A percentile compares a stretch with the other conserved stretches of the same genome.
Conservation (phyloP, 106 monocot species). For the Platanthera guangdongensis region DNA sequence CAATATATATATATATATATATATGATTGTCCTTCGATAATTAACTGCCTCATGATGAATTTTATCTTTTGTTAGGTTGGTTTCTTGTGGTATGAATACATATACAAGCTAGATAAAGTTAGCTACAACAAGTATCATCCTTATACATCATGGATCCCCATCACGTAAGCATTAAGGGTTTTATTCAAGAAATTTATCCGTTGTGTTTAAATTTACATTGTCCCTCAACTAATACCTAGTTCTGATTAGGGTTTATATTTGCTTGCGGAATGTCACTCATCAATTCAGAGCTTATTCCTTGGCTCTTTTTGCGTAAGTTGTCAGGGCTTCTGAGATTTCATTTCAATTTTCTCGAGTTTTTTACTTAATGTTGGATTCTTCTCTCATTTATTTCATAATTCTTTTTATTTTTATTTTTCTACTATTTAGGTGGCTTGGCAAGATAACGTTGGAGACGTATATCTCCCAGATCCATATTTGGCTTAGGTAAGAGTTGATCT, state of each 20-base stretch:
- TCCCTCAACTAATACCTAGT: not conserved
- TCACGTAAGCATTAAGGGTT: conserved; percentile 44
- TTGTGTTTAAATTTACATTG: not conserved
- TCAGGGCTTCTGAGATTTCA: not conserved
- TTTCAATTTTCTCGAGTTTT: not conserved
- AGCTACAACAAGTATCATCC: conserved; percentile 89
- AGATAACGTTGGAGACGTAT: conserved; percentile 80
- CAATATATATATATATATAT: too few relatives aligned
- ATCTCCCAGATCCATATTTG: conserved; percentile 91
- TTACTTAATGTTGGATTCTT: not conserved
- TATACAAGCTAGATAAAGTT: conserved; percentile 92
- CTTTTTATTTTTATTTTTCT: not conserved
- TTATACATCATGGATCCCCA: conserved; percentile 98
- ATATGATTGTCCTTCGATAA: not conserved
- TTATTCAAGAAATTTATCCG: not conserved
- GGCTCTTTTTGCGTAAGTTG: conserved; percentile 82
- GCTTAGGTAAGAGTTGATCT: conserved; percentile 44
- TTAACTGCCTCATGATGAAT: not conserved
- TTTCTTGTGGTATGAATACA: conserved; percentile 88
- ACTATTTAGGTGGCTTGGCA: conserved; percentile 66
- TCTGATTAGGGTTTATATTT: conserved; percentile 67
- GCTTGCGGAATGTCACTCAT: conserved; percentile 80
- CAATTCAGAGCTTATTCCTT: conserved; percentile 62
- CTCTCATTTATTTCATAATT: conserved; percentile 1
- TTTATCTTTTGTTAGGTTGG: conserved; percentile 47